These are phyloP conservation scores for Naganishia albida DNA, from an alignment of 1,284 basidiomycete species.

Conservation along the genomic window DNA sequence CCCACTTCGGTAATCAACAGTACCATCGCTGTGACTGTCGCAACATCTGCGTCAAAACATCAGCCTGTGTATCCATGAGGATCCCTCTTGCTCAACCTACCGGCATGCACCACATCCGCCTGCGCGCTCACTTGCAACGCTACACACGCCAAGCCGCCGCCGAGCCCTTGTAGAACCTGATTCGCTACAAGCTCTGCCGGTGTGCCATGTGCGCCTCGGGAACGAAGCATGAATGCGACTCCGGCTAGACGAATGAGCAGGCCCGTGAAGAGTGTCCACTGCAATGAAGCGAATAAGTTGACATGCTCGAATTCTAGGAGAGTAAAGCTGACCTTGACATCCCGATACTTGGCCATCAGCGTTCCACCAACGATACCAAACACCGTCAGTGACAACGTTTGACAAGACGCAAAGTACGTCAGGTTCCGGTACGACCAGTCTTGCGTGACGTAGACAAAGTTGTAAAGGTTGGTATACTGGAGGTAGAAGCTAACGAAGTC, in stretches of 20 bases:
- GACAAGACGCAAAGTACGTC: slow-evolving; percentile 50
- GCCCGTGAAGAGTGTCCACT: slow-evolving; percentile 67
- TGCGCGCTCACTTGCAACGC: slow-evolving; percentile 74
- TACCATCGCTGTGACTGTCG: slow-evolving; percentile 76
- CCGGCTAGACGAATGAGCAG: slow-evolving; percentile 69
- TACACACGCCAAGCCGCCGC: slow-evolving; percentile 73
- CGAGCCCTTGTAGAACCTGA: slow-evolving; percentile 72
- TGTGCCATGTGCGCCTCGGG: slow-evolving; percentile 62
- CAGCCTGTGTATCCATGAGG: not conserved
- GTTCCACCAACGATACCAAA: slow-evolving; percentile 56
- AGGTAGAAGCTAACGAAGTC: slow-evolving; percentile 33
- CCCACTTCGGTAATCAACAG: slow-evolving; percentile 64
- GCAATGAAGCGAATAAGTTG: not conserved
- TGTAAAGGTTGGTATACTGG: slow-evolving; percentile 36
- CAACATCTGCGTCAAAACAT: slow-evolving; percentile 61
- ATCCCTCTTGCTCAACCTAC: not conserved
- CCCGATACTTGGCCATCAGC: slow-evolving; percentile 53
- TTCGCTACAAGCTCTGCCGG: slow-evolving; percentile 53
- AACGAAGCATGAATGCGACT: slow-evolving; percentile 71
- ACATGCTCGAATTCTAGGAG: no score
- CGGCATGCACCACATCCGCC: slow-evolving; percentile 68
- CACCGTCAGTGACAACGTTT: slow-evolving; percentile 52
- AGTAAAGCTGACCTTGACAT: slow-evolving; percentile 53
- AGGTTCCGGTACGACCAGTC: slow-evolving; percentile 45
- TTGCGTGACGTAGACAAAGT: slow-evolving; percentile 47